Evolutionary conservation across 2,329 filamentous ascomycete species (phyloP), one percentile per base, ranked within the genome.

Genomic region (Trichoderma cornu-damae): DNA sequence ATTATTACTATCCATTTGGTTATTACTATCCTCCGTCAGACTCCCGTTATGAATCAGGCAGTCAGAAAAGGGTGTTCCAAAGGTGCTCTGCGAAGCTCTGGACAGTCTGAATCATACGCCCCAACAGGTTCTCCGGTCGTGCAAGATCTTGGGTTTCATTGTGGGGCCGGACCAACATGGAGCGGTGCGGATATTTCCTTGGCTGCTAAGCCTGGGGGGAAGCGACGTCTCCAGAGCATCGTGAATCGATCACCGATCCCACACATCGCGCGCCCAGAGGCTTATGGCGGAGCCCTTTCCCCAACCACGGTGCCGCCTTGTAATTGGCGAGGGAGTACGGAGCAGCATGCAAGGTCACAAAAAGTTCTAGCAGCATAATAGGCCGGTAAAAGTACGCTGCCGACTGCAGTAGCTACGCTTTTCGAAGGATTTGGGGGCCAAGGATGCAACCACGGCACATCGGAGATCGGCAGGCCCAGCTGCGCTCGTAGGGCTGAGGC

Each of bases 391-490:
- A 46, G 38, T 32, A 51, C 26, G 47, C 55, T 46, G 32, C 47
- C 40, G 51, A 37, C 38, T 44, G 47, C 47, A 51, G 51, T n/a
- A 37, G 55, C 30, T 46, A 58, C 55, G 47, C 37, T 37, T 40
- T 26, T n/a, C n/a, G 42, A 51, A 53, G 56, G 40, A 44, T 58
- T 58, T 58, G 56, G 56, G 56, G 56, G 56, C 56, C 42, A 58
- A 58, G 49, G 56, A 58, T 58, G 56, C 49, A 58, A 58, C 56
- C 56, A 53, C 42, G 50, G 42, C 49, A 26, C 48, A 35, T 47
- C 56, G 56, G 56, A 58, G 56, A 58, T 58, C 56, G 56, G 56
- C 56, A 58, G 42, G 26, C 53, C 38, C 32, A 46, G n/a, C n/a
- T n/a, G n/a, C n/a, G n/a, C 42, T 48, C 32, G 47, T 58, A 58